Evolutionary conservation across 805 yeast genomes (phyloP), one percentile per base, ranked within the genome.

Genomic region (Clavispora carvajalis): DNA sequence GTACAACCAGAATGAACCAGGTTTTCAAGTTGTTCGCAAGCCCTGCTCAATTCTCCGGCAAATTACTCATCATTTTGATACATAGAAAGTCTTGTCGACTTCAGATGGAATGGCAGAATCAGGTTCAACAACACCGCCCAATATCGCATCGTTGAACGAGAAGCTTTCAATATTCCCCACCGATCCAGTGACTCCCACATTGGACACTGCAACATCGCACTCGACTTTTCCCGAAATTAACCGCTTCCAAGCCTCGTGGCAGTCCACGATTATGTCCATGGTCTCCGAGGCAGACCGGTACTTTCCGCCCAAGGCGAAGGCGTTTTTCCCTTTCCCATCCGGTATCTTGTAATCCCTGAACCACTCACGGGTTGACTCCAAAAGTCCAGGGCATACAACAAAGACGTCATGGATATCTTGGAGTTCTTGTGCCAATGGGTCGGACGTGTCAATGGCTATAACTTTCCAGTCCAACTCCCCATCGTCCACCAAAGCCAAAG

Each of bases 321-420:
- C 85, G 71, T 93, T 93, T 69, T 80, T 86, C 57, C 96, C 95
- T 77, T 93, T 93, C 47, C 98, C 99, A 65, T 91, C 99, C 40
- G 99, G 97, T 54, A 89, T 77, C 70, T 93, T 93, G 81, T 93
- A 93, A 68, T 90, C 89, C 65, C 95, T 85, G 81, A 93, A 93
- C 99, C 99, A 93, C 69, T 86, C 95, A 66, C 89, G 82, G 44
- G 98, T 93, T 51, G 95, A 85, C 63, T 95, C 85, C 60, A 93
- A 73, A 44, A 93, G 74, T 40, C 96, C 96, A 45, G 99, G 99
- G 66, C 90, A 80, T 62, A 84, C 82, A 58, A 76, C 78, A 65
- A 79, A 89, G 49, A 93, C 95, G 58, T 93, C 97, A 67, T 85
- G 91, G 54, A 93, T 80, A 65, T 89, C 96, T 61, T 83, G 77